Base-by-base conservation (phyloP, 2,329 filamentous ascomycete species). In the Penicillium freii region DNA sequence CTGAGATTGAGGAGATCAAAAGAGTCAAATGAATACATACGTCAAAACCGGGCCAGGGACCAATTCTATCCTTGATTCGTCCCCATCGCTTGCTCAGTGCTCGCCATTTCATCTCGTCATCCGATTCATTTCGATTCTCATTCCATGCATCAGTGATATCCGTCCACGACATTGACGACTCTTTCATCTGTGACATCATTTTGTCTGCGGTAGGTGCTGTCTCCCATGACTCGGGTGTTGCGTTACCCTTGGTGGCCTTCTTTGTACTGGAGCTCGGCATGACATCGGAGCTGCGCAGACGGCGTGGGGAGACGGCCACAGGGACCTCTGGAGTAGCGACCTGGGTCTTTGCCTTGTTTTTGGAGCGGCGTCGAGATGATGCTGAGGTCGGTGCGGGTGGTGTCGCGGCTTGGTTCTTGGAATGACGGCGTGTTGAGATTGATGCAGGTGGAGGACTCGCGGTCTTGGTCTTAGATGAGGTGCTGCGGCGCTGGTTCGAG, bases 141-240 rank as follows among this genome's bases (percentile, higher is more conserved):
- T 55, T 55, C 52, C 52, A 55, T 8, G 21, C 9, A 1, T 2
- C 1, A 2, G 38, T 13, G 29, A 50, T 43, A 0, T 21, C 29
- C 3, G 0, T 1, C 52, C 52, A 55, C 8, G 27, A 10, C 5
- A 34, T 7, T 6, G 21, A n/a, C 0, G 11, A 13, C n/a, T 55
- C 21, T 5, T 23, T 55, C 38, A 51, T 44, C 21, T 51, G 38
- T 1, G 53, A 55, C 53, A 51, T 29, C 23, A 42, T 50, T 39
- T 55, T 55, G 38, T 55, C 53, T 25, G 46, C 46, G 4, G 5
- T 17, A 4, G 17, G 9, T n/a, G 53, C 53, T 9, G 21, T 8
- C 11, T 36, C 46, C 53, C 53, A 55, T 29, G 53, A 55, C 1
- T 19, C 5, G 11, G 53, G 53, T 0, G 29, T 15, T 19, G 23